phyloP scores from a whole-genome alignment of 495 filamentous ascomycete species.

The Annulohypoxylon bovei region DNA sequence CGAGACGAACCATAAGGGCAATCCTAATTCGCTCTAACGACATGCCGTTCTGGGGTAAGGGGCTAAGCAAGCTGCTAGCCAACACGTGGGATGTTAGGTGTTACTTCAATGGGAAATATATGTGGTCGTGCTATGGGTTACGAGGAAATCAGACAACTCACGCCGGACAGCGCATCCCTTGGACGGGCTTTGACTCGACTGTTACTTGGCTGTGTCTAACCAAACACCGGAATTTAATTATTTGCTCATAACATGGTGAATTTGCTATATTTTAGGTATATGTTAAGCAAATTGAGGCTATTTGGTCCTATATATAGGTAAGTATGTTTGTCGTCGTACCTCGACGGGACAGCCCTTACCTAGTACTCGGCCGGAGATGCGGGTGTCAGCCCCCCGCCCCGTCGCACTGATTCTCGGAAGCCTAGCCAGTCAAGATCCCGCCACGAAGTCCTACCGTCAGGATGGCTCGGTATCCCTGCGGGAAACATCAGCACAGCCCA shows the following conservation, averaged over 20 bases:
- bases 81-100: not conserved
- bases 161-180: not conserved
- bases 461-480: not conserved
- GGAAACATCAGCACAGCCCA: not conserved
- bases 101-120: not conserved
- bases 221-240: not conserved
- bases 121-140: not conserved
- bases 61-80: not conserved
- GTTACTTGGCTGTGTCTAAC: not conserved
- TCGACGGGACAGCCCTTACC: too few relatives aligned
- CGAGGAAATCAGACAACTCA: not conserved
- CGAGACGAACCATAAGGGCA: conserved; percentile 9
- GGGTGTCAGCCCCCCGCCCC: not conserved
- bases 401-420: not conserved
- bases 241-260: not conserved
- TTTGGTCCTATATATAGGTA: not conserved
- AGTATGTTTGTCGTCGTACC: not conserved
- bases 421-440: not conserved
- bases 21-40: conserved; percentile 7
- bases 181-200: not conserved
- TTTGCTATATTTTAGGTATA: not conserved
- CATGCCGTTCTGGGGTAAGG: not conserved
- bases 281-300: not conserved
- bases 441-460: not conserved
- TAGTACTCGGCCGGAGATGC: not conserved